Evolutionary conservation across 176 grass and related monocot genomes (phyloP).

Genomic region (Phoenix roebelenii): DNA sequence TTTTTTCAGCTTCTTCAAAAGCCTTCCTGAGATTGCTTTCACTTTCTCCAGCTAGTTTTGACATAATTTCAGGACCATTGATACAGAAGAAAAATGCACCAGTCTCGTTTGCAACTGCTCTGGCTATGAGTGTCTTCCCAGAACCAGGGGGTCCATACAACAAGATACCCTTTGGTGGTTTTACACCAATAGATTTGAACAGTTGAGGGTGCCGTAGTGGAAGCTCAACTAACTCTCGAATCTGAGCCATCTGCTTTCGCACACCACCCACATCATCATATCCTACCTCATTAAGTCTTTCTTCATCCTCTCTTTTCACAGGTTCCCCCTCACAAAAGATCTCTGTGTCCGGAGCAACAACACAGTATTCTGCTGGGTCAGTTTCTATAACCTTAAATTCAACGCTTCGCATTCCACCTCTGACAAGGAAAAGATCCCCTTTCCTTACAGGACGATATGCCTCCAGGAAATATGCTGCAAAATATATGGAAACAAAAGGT

Average conservation of each 20-base stretch:
- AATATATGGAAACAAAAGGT: slow-evolving; percentile 2
- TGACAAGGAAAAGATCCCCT: slow-evolving; percentile 50
- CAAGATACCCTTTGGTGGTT: slow-evolving; percentile 51
- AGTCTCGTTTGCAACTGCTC: slow-evolving; percentile 45
- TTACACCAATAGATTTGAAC: slow-evolving; percentile 57
- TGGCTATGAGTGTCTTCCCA: slow-evolving; percentile 43
- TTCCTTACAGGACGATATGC: slow-evolving; percentile 45
- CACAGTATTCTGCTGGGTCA: slow-evolving; percentile 37
- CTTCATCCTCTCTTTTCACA: slow-evolving; percentile 43
- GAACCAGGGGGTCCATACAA: slow-evolving; percentile 43
- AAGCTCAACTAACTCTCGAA: slow-evolving; percentile 51
- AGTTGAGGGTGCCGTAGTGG: slow-evolving; percentile 47
- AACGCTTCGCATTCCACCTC: slow-evolving; percentile 43
- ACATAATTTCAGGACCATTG: slow-evolving; percentile 59
- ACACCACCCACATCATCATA: slow-evolving; percentile 60
- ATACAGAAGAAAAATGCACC: slow-evolving; percentile 57
- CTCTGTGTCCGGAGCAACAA: slow-evolving; percentile 26
- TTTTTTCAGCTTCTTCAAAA: slow-evolving; percentile 63
- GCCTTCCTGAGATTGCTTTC: slow-evolving; percentile 56
- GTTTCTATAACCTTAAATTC: slow-evolving; percentile 51
- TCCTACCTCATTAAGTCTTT: slow-evolving; percentile 41
- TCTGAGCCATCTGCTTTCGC: slow-evolving; percentile 45
- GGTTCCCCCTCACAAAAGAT: slow-evolving; percentile 49
- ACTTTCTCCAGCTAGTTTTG: slow-evolving; percentile 49
- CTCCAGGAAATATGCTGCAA: slow-evolving; percentile 37